Percentiles rank a stretch among this genome's conserved stretches.
Evolutionary conservation across 768 basidiomycete genomes (phyloP).

Genomic region (Suillus decipiens): DNA sequence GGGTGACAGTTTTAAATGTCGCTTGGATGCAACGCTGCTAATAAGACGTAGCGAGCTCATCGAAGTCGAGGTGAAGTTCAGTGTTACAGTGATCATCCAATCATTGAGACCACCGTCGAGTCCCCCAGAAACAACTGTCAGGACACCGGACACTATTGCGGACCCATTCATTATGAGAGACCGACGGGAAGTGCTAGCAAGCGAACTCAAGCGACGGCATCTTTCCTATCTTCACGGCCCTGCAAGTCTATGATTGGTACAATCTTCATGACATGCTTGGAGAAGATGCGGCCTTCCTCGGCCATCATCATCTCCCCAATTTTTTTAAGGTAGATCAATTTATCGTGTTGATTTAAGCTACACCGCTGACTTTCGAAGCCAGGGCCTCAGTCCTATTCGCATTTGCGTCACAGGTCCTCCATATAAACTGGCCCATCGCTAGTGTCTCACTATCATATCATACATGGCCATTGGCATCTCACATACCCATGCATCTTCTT

Average conservation of each 20-base stretch:
- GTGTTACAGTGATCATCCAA: slow-evolving; percentile 8
- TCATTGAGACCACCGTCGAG: slow-evolving; percentile 9
- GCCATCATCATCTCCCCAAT: slow-evolving; percentile 17
- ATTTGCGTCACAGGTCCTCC: slow-evolving; percentile 15
- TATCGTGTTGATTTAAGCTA: slow-evolving; percentile 6
- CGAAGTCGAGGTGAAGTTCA: slow-evolving; percentile 14
- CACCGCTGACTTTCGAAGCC: slow-evolving; percentile 8
- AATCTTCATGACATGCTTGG: slow-evolving; percentile 9
- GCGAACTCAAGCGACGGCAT: slow-evolving; percentile 19
- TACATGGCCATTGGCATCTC: neutral
- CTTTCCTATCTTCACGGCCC: slow-evolving; percentile 22
- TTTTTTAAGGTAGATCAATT: slow-evolving; percentile 22
- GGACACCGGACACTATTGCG: slow-evolving; percentile 26
- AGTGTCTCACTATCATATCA: neutral
- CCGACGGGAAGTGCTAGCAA: slow-evolving; percentile 9
- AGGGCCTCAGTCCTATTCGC: slow-evolving; percentile 10
- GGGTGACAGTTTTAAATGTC: neutral
- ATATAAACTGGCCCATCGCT: neutral
- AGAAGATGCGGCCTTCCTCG: slow-evolving; percentile 23
- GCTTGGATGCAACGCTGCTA: slow-evolving; percentile 13
- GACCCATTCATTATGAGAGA: slow-evolving; percentile 13
- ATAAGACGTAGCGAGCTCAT: slow-evolving; percentile 24
- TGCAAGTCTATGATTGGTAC: slow-evolving; percentile 11
- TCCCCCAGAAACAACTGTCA: slow-evolving; percentile 21
- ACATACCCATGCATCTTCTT: slow-evolving; percentile 22